Evolutionary conservation across 2,329 filamentous ascomycete genomes (phyloP).

Genomic region (Paecilomyces sp.): DNA sequence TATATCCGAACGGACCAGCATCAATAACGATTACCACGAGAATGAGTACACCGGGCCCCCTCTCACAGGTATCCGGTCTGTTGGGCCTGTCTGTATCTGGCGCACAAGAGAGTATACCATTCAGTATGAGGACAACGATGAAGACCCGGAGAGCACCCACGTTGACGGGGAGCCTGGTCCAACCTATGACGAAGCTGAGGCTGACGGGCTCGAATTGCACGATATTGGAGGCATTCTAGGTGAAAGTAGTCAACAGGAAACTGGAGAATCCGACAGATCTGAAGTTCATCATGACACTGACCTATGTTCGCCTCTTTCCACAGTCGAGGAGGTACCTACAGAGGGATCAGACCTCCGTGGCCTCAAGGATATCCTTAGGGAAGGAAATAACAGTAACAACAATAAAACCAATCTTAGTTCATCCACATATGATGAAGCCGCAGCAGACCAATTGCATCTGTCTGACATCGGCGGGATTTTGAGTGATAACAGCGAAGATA

Average conservation of each 20-base stretch:
- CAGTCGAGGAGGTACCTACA: neutral
- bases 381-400: neutral
- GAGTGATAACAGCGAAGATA: neutral
- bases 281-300: neutral
- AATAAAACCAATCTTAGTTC: neutral
- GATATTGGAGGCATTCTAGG: slow-evolving; percentile 4
- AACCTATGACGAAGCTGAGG: slow-evolving; percentile 3
- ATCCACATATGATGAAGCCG: neutral
- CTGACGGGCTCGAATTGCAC: slow-evolving; percentile 3
- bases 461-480: neutral
- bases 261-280: neutral
- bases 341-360: neutral
- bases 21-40: neutral
- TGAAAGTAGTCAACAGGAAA: neutral
- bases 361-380: neutral
- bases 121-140: slow-evolving; percentile 4
- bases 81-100: slow-evolving; percentile 3
- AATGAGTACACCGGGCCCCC: neutral
- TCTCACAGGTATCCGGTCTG: neutral
- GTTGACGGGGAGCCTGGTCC: neutral
- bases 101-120: slow-evolving; percentile 7
- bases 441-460: neutral
- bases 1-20: neutral
- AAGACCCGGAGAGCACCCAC: neutral
- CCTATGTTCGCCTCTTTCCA: neutral